Base-by-base conservation (phyloP, 73 alveolate species). In the Symbiodinium pilosum region DNA sequence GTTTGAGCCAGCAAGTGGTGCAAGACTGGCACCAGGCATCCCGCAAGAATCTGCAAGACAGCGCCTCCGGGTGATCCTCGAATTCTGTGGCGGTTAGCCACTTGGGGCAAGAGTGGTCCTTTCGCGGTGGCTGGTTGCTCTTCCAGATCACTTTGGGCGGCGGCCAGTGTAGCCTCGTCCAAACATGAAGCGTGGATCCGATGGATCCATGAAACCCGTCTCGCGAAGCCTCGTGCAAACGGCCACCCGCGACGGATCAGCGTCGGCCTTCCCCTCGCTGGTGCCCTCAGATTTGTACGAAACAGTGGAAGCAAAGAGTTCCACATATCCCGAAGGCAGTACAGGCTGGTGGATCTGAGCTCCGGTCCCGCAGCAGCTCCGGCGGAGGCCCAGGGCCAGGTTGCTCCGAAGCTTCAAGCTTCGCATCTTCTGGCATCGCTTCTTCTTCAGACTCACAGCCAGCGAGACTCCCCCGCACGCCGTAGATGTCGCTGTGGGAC, bases 21-120 rank as follows among this genome's bases (percentile, higher is more conserved):
- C 59, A 14, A 14, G 59, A 47, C 21, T 14, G 14, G 59, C 59
- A 47, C 59, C 59, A 47, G 14, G 59, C 6, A 14, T 47, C 14
- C 59, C 59, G 59, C 6, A 47, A 14, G 59, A 47, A 47, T 47
- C 59, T 47, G 59, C 75, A 16, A 34, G 75, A n/a, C 32, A 26
- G 68, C 12, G 41, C 96, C 92, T 92, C 98, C 52, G 93, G 93
- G 77, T 44, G 87, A 54, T 93, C 99, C 41, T 77, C 99, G 41
- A 81, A 93, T 42, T 93, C 99, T 1, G 99, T 81, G 68, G 99
- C 99, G 9, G 99, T 93, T 43, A 93, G 43, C 99, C 99, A 93
- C 54, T 93, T 83, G 41, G 99, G 99, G 75, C 89, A 68, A 26
- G 84, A 41, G 41, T 93, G 99, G 40, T 93, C 99, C 16, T 83